Evolutionary conservation across 2,329 filamentous ascomycete genomes (phyloP).

Genomic region (Trichoderma guizhouense): DNA sequence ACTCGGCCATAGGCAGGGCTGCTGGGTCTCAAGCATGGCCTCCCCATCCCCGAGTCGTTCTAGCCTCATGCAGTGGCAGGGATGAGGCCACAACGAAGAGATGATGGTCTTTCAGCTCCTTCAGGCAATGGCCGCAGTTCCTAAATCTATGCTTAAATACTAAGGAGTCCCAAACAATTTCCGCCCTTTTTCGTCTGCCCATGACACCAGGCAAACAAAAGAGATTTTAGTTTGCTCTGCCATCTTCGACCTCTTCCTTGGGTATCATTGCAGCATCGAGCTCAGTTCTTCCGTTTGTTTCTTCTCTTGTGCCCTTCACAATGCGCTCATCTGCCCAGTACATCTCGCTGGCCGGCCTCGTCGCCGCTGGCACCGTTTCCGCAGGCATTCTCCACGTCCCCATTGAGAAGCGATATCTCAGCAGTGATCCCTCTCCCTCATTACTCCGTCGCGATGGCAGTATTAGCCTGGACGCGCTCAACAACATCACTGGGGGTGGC

Average conservation of each 20-base stretch:
- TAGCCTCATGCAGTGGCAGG: slow-evolving; percentile 11
- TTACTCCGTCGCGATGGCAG: slow-evolving; percentile 28
- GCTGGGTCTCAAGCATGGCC: background rate
- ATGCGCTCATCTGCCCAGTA: slow-evolving; percentile 7
- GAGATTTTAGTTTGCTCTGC: background rate
- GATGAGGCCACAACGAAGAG: background rate
- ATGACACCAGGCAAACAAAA: background rate
- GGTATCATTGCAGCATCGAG: background rate
- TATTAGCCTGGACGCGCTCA: slow-evolving; percentile 40
- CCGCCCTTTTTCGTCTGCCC: background rate
- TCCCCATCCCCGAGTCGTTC: slow-evolving; percentile 8
- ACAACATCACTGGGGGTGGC: slow-evolving; percentile 53
- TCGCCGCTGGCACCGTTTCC: slow-evolving; percentile 16
- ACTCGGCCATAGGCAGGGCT: background rate
- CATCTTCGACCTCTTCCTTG: background rate
- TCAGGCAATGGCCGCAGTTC: slow-evolving; percentile 7
- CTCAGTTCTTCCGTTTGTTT: background rate
- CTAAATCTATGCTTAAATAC: slow-evolving; percentile 16
- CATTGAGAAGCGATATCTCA: slow-evolving; percentile 18
- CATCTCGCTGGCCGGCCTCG: slow-evolving; percentile 18
- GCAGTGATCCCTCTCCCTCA: slow-evolving; percentile 1
- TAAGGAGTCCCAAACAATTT: background rate
- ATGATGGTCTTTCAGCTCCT: slow-evolving; percentile 4
- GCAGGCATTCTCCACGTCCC: slow-evolving; percentile 26
- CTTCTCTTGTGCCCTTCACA: background rate